Evolutionary conservation across 2,329 filamentous ascomycete genomes (phyloP), one percentile per base, ranked within the genome.

Genomic region (Gnomoniopsis sp.): DNA sequence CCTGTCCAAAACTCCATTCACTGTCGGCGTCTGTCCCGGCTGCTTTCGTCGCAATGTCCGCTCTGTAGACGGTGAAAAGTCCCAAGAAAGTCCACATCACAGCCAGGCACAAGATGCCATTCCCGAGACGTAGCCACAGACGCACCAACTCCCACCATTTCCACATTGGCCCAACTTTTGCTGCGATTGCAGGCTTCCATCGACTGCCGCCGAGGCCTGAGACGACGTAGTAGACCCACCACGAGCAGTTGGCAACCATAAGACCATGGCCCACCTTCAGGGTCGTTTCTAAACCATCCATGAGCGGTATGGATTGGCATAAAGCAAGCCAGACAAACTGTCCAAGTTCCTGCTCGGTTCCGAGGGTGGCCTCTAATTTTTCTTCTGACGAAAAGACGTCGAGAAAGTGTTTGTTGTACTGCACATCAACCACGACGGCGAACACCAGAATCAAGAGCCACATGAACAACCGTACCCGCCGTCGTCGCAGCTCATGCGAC

Each of bases 1-100:
- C 67, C 59, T 72, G 70, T 0, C 69, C 66, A 50, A 72, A 72
- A 3, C 65, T 69, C 69, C 70, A 72, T 22, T 60, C 56, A 1
- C 58, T 64, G 30, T 69, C 66, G 43, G 64, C 54, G 44, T 69
- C 63, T 10, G 65, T 58, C 7, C 62, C 61, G 10, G 63, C 63
- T 2, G 67, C 57, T 2, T 61, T 58, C 6, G 53, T 22, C 36
- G 63, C 58, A 3, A 67, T 64, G 3, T 58, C 57, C 30, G 62
- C 33, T 33, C 70, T 60, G 56, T 70, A 71, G 4, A 49, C 48
- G 1, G 66, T 62, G 46, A 70, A 71, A 4, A 69, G 55, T 17
- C 46, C 65, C 14, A 72, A 53, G 33, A 69, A 65, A 3, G 61
- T 53, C 70, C 70, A 72, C 63, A 70, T 70, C 26, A 66, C 15